Percentiles rank a stretch among this genome's conserved stretches.
These are phyloP conservation scores for Chlorella sp. DNA, from an alignment of 139 green algal genomes.

Conservation along the genomic window DNA sequence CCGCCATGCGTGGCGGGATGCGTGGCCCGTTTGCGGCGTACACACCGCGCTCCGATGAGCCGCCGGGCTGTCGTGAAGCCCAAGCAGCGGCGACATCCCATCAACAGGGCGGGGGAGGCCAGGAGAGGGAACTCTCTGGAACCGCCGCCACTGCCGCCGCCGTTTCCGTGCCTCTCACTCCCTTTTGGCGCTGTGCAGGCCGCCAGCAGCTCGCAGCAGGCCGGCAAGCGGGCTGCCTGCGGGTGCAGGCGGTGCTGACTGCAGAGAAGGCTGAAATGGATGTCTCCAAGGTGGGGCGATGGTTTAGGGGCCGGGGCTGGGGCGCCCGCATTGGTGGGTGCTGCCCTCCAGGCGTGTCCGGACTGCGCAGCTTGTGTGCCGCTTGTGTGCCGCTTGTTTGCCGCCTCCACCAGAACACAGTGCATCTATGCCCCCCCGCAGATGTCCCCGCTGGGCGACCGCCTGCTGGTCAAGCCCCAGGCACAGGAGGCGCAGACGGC, in stretches of 20 bases:
- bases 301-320: background rate
- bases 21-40: background rate
- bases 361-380: too few relatives aligned
- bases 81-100: background rate
- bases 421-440: slow-evolving; percentile 23
- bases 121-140: slow-evolving; percentile 19
- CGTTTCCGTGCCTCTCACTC: too few relatives aligned
- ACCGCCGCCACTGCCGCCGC: background rate
- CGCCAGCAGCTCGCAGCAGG: slow-evolving; percentile 1
- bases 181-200: background rate
- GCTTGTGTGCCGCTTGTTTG: background rate
- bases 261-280: slow-evolving; percentile 39
- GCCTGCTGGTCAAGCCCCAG: slow-evolving; percentile 60
- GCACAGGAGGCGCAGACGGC: slow-evolving; percentile 52
- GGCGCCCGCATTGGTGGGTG: background rate
- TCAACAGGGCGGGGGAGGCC: background rate
- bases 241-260: slow-evolving; percentile 41
- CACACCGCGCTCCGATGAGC: background rate
- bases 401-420: background rate
- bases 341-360: background rate
- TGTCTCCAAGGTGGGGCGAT: slow-evolving; percentile 21
- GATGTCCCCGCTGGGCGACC: slow-evolving; percentile 66
- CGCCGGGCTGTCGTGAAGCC: background rate
- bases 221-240: slow-evolving; percentile 20
- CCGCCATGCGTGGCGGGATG: background rate